Percentiles rank a stretch among this genome's conserved stretches.
These are phyloP conservation scores for Chrysanthemum makinoi DNA, from an alignment of 129 eudicot genomes.

Conservation along the genomic window DNA sequence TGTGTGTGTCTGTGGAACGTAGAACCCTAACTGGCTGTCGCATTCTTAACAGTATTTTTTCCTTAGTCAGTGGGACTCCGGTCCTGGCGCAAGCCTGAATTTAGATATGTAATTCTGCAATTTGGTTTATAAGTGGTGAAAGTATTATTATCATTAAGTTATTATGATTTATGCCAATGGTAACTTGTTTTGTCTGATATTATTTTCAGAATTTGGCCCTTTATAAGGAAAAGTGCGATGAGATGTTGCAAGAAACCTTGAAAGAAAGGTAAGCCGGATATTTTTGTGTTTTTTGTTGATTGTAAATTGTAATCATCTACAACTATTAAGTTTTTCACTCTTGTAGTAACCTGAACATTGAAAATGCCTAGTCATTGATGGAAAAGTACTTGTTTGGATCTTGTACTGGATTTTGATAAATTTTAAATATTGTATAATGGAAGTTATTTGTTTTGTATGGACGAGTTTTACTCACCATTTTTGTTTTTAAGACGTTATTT, in stretches of 20 bases:
- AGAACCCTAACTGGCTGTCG: too few species aligned
- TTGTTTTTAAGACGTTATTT: too few species aligned
- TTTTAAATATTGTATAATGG: too few species aligned
- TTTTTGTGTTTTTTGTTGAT: not conserved
- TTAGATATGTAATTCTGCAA: not conserved
- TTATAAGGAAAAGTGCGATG: slow-evolving; percentile 51
- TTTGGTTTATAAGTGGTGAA: not conserved
- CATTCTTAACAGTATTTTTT: too few species aligned
- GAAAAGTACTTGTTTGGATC: too few species aligned
- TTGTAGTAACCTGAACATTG: not conserved
- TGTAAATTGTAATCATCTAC: not conserved
- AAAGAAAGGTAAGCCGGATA: slow-evolving; percentile 20
- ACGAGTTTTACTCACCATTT: too few species aligned
- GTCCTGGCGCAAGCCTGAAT: not conserved
- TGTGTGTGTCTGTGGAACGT: not conserved
- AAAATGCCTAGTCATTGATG: not conserved
- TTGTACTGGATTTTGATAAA: too few species aligned
- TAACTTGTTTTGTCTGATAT: slow-evolving; percentile 1
- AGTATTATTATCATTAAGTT: not conserved
- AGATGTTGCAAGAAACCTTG: slow-evolving; percentile 24
- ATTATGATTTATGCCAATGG: not conserved
- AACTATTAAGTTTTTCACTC: not conserved
- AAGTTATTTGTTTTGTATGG: too few species aligned
- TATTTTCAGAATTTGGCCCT: slow-evolving; percentile 63
- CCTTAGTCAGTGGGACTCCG: too few species aligned